Evolutionary conservation across 257 asterid species (phyloP).

Genomic region (Buddleja alternifolia): DNA sequence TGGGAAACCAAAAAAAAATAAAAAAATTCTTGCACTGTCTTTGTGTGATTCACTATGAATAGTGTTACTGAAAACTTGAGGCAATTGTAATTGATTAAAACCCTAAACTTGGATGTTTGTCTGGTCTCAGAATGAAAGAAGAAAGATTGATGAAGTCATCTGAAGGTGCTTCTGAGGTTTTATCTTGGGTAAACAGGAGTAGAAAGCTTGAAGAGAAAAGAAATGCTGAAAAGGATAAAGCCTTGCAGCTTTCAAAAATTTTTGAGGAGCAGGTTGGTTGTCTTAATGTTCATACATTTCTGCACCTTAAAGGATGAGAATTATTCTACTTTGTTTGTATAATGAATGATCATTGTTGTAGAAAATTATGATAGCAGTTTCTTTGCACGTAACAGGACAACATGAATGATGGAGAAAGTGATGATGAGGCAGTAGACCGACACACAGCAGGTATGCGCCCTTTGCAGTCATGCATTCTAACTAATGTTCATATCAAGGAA

Average conservation of each 20-base stretch:
- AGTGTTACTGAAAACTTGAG: not conserved
- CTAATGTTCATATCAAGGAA: slow-evolving; percentile 8
- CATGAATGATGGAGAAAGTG: slow-evolving; percentile 76
- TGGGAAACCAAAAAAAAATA: too few species aligned
- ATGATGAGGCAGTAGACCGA: slow-evolving; percentile 58
- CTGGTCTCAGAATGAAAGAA: slow-evolving; percentile 71
- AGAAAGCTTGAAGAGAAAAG: slow-evolving; percentile 79
- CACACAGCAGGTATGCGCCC: slow-evolving; percentile 51
- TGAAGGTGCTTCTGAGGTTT: slow-evolving; percentile 79
- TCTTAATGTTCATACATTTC: slow-evolving; percentile 21
- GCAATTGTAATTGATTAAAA: not conserved
- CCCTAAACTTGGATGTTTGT: slow-evolving; percentile 14
- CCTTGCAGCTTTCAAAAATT: slow-evolving; percentile 73
- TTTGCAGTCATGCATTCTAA: slow-evolving; percentile 11
- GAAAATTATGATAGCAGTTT: slow-evolving; percentile 16
- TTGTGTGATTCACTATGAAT: not conserved
- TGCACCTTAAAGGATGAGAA: not conserved
- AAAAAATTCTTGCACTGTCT: not conserved
- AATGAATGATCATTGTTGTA: not conserved
- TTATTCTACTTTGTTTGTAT: slow-evolving; percentile 20
- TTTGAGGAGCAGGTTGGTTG: slow-evolving; percentile 91
- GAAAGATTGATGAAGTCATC: slow-evolving; percentile 73
- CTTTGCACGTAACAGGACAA: slow-evolving; percentile 66
- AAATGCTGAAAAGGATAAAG: slow-evolving; percentile 75
- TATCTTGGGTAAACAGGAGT: slow-evolving; percentile 82